These are phyloP conservation scores for Capsella bursapastoris DNA, from an alignment of 345 rosid genomes.

Conservation along the genomic window DNA sequence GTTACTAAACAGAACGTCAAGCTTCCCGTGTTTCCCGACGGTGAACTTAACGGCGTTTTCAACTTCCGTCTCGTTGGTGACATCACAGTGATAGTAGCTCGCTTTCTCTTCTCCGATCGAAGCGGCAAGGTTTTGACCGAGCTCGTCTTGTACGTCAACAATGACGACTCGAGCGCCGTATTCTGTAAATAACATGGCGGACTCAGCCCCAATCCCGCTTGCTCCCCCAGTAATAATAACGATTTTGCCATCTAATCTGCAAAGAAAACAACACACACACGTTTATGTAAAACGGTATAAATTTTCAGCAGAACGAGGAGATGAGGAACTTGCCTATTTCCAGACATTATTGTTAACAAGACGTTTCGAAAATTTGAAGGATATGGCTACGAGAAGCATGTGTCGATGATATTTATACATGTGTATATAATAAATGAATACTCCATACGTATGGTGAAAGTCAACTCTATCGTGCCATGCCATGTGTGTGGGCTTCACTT, in stretches of 20 bases:
- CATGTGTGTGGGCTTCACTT: conserved; percentile 21
- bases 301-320: background rate
- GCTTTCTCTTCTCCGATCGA: conserved; percentile 56
- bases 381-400: conserved; percentile 2
- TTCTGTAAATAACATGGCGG: conserved; percentile 63
- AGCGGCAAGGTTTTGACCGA: conserved; percentile 56
- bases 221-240: conserved; percentile 88
- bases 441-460: background rate
- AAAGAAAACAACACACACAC: background rate
- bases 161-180: conserved; percentile 73
- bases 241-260: conserved; percentile 84
- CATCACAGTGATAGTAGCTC: conserved; percentile 71
- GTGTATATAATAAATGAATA: background rate
- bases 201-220: conserved; percentile 88
- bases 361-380: conserved; percentile 2
- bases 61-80: conserved; percentile 76
- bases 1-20: conserved; percentile 80
- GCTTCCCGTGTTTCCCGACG: conserved; percentile 56
- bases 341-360: conserved; percentile 32
- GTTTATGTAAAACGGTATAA: background rate
- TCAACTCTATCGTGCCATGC: conserved; percentile 42
- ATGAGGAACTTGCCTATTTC: conserved; percentile 28
- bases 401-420: conserved; percentile 29
- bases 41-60: conserved; percentile 62
- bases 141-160: conserved; percentile 75